Evolutionary conservation across 1,284 basidiomycete species (phyloP), one percentile per base, ranked within the genome.

Genomic region (Melampsora occidentalis): DNA sequence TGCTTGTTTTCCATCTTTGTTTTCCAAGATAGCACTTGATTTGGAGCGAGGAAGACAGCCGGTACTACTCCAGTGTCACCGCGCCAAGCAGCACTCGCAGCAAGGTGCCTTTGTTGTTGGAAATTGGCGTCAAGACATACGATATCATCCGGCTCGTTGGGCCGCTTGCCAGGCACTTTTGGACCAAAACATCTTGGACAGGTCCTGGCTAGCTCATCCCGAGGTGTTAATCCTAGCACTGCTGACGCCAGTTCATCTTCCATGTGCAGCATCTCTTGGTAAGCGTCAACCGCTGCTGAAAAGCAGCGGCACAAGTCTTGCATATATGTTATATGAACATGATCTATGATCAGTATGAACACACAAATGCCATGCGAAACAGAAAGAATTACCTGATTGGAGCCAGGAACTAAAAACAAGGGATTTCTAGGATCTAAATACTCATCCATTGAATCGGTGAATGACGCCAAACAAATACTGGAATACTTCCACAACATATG

Each of bases 111-210:
- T 42, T 10, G 39, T 42, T 42, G 39, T 42, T 69, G 67, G 35
- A 69, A 69, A 28, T 69, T 68, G 12, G 48, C 66, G 53, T 68
- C 66, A 46, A 68, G 48, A 31, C 66, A 68, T 1, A 69, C n/a
- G 35, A 69, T 69, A 22, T 69, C 39, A 57, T 69, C 67, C 16
- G 67, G 46, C 39, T 69, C 67, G 14, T 69, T 20, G 0, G 48
- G 7, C 57, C 35, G 31, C 14, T 69, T 69, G 20, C 67, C 67
- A 1, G 7, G 7, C 2, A 69, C 46, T 31, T 48, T 12, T 3
- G 67, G 42, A 31, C 48, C 67, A 69, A 67, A 66, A 25, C 64
- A 66, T 9, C 48, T 66, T 66, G 64, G 64, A 39, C 64, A 66
- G 10, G 6, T 42, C 39, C 39, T 10, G 12, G 39, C 39, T 42